Evolutionary conservation across 176 grass and related monocot species (phyloP), one percentile per base, ranked within the genome.

Genomic region (Microstegium vimineum): DNA sequence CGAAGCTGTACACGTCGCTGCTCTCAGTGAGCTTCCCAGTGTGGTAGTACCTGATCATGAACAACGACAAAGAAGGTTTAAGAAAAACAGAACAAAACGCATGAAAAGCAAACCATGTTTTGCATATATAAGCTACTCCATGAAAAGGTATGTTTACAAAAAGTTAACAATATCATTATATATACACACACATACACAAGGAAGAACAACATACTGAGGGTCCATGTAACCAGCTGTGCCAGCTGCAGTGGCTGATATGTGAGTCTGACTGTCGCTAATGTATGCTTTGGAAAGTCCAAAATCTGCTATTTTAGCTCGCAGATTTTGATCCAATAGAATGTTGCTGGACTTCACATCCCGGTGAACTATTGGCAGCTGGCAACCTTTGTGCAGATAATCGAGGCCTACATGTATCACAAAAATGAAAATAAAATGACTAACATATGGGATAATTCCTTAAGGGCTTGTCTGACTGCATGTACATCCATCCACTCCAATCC

Each of bases 181-280:
- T 73, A 33, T 43, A 43, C 9, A 54, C 7, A n/a, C n/a, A n/a
- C 36, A 37, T 37, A 37, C 36, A 37, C 36, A 37, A 6, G 36
- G 36, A 37, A 37, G 7, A 37, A 38, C 2, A 43, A 43, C 83
- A 16, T 75, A 94, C 92, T 91, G 76, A 23, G 89, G 89, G 62
- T 91, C 89, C 1, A 94, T 80, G 66, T 91, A 94, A 34, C 89
- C 92, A 5, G 45, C 33, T 26, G 92, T 89, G 17, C 86, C 92
- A 52, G 76, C 52, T 46, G 66, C 40, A 20, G 77, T 67, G 3
- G 27, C 45, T 27, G 76, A 27, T 38, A 85, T 65, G 33, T 88
- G 84, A 27, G 60, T 72, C 23, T 87, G 62, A 46, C 20, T 28
- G 34, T 76, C 35, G 15, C 14, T 67, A 22, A 6, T 23, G 62